Evolutionary conservation across 495 filamentous ascomycete species (phyloP).

Genomic region (Penicillium silybi): DNA sequence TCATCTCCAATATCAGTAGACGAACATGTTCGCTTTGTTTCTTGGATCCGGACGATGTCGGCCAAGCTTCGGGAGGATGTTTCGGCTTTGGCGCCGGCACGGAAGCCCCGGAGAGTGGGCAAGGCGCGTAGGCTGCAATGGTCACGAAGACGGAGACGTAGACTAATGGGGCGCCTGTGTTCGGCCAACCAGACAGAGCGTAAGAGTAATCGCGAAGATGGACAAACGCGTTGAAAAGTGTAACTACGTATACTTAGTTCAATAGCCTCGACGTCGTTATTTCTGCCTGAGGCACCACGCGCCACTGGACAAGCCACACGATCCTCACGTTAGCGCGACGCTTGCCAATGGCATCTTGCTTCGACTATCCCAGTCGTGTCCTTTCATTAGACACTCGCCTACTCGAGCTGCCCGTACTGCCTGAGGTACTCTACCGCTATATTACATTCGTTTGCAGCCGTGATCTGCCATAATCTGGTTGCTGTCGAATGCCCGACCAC

Average conservation of each 20-base stretch:
- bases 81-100: conserved; percentile 5
- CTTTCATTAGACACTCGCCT: background rate
- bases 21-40: background rate
- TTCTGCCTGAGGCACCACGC: background rate
- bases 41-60: background rate
- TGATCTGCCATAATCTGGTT: background rate
- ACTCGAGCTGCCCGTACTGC: background rate
- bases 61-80: background rate
- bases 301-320: background rate
- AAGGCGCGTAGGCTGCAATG: background rate
- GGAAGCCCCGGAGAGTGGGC: conserved; percentile 8
- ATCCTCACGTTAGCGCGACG: background rate
- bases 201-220: background rate
- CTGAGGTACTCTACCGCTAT: background rate
- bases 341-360: background rate
- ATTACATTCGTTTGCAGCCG: background rate
- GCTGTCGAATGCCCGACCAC: conserved; percentile 8
- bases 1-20: background rate
- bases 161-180: background rate
- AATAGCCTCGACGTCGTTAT: background rate
- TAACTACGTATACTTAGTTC: background rate
- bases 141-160: background rate
- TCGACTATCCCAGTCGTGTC: background rate
- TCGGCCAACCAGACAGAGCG: background rate
- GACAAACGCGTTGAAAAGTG: background rate